A percentile compares a stretch with the other conserved stretches of the same genome.
These are phyloP conservation scores for Geotrichum siamense DNA, from an alignment of 1,139 yeast species.

Conservation along the genomic window DNA sequence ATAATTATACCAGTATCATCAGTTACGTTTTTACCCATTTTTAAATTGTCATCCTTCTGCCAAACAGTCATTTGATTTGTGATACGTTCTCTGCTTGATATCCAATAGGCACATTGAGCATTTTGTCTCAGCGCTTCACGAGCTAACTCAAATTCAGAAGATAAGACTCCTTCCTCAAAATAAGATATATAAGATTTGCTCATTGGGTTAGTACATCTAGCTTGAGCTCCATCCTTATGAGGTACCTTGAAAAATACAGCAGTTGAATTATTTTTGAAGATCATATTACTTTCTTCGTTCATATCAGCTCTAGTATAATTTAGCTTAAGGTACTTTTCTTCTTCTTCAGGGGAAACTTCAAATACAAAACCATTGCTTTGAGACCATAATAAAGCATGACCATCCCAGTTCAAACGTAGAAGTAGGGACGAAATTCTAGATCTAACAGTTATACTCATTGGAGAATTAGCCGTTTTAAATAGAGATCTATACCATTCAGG, in stretches of 20 bases:
- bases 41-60: constrained; percentile 28
- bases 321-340: constrained; percentile 41
- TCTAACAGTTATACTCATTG: constrained; percentile 57
- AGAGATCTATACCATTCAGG: constrained; percentile 91
- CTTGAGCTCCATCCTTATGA: constrained; percentile 76
- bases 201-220: constrained; percentile 70
- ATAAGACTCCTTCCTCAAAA: constrained; percentile 67
- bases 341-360: constrained; percentile 42
- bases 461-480: constrained; percentile 43
- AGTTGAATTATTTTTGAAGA: constrained; percentile 24
- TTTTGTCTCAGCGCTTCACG: constrained; percentile 69
- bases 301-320: constrained; percentile 46
- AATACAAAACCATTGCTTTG: constrained; percentile 86
- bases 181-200: constrained; percentile 65
- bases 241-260: constrained; percentile 60
- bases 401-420: constrained; percentile 78
- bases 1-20: constrained; percentile 62
- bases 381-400: constrained; percentile 73
- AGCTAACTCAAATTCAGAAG: constrained; percentile 69
- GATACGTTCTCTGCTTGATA: constrained; percentile 79
- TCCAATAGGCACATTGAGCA: constrained; percentile 86
- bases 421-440: constrained; percentile 72
- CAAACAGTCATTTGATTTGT: constrained; percentile 78
- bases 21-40: constrained; percentile 29
- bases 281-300: constrained; percentile 31